phyloP scores from a whole-genome alignment of 1,284 basidiomycete species.

The Coriolopsis trogii region DNA sequence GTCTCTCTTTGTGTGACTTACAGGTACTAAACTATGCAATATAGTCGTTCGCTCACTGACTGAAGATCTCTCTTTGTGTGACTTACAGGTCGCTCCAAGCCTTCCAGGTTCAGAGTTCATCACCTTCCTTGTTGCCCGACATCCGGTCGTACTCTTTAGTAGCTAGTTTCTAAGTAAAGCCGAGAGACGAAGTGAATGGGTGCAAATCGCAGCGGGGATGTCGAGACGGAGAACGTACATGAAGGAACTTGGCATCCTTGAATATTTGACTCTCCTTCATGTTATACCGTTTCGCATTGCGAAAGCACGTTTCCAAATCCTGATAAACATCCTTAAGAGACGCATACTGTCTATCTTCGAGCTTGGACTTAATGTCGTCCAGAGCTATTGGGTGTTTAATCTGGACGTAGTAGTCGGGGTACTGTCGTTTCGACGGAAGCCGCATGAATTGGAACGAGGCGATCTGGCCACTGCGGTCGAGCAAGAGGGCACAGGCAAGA shows the following conservation, averaged over 20 bases:
- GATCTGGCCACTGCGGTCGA: conserved; percentile 55
- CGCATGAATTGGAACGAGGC: conserved; percentile 76
- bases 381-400: conserved; percentile 82
- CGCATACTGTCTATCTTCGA: conserved; percentile 67
- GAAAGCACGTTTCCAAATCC: conserved; percentile 87
- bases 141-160: conserved; percentile 66
- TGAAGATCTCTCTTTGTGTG: no score
- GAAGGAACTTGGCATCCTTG: conserved; percentile 76
- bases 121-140: conserved; percentile 44
- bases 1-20: no score
- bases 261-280: conserved; percentile 85
- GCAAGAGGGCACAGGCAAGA: not conserved
- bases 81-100: no score
- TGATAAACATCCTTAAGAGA: conserved; percentile 73
- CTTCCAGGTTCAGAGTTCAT: no score
- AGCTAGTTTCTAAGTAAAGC: conserved; percentile 75
- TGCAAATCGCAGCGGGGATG: no score
- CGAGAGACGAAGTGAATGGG: no score
- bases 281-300: conserved; percentile 91
- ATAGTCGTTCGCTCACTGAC: no score
- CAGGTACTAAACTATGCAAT: no score
- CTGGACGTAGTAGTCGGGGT: conserved; percentile 90
- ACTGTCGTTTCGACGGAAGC: conserved; percentile 75
- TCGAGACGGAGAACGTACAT: no score
- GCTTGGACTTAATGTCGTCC: conserved; percentile 82